Evolutionary conservation across 139 green algal species (phyloP).

Genomic region (Closterium sp.): DNA sequence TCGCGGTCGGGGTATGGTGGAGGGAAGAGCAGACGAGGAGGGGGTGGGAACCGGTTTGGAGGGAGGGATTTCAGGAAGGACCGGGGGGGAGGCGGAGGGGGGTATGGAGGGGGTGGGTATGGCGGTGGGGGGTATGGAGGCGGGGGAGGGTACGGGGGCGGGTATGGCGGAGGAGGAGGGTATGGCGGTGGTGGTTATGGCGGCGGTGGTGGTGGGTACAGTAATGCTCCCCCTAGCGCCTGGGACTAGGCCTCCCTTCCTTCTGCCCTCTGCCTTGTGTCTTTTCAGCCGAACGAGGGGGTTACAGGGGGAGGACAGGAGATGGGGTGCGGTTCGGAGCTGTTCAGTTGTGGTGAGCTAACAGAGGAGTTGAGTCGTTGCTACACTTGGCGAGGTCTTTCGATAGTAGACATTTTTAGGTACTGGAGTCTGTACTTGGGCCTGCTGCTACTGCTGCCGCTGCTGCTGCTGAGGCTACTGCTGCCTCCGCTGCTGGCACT

Average conservation of each 20-base stretch:
- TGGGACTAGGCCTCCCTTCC: not conserved
- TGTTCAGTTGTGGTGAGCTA: no score
- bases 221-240: slow-evolving; percentile 39
- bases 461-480: not conserved
- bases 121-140: slow-evolving; percentile 11
- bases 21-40: slow-evolving; percentile 3
- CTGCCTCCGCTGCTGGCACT: not conserved
- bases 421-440: not conserved
- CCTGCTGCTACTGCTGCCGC: not conserved
- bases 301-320: not conserved
- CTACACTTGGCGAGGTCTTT: not conserved
- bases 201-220: slow-evolving; percentile 38
- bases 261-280: not conserved
- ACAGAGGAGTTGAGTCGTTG: not conserved
- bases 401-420: not conserved
- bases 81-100: slow-evolving; percentile 59
- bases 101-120: slow-evolving; percentile 7
- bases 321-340: not conserved
- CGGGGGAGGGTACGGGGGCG: slow-evolving; percentile 12
- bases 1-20: slow-evolving; percentile 43
- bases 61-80: slow-evolving; percentile 82
- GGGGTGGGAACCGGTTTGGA: slow-evolving; percentile 75
- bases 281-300: not conserved
- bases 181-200: slow-evolving; percentile 23
- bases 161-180: slow-evolving; percentile 50